Base-by-base conservation (phyloP, 2,329 filamentous ascomycete species). In the Penicillium sp. region DNA sequence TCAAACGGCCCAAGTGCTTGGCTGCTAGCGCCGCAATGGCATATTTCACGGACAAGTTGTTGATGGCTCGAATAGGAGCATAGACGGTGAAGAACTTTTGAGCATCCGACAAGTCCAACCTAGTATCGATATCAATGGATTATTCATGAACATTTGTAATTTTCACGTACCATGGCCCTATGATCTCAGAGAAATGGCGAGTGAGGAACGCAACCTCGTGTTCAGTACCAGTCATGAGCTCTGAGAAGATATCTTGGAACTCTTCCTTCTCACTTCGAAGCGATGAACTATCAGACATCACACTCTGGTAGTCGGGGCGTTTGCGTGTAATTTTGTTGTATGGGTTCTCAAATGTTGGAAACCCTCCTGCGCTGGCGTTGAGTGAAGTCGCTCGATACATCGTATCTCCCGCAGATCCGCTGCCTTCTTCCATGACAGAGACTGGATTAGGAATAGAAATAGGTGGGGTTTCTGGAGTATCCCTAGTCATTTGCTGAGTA, bases 31-130 rank as follows among this genome's bases (percentile, higher is more conserved):
- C 69, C 12, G 68, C 65, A 46, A 70, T 68, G 8, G 71, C 62
- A 27, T 65, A 70, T 42, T 64, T 65, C 30, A 72, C 53, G 35
- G 63, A 68, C 3, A 57, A 47, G 25, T 64, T 64, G 31, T 67
- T 62, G 18, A 69, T 62, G 5, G 68, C 68, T 28, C 70, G 66
- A 35, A 72, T 63, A 0, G 71, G 69, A 28, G 66, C 66, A 43
- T 67, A 66, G 8, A 66, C 62, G 0, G 64, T 59, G 40, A 73
- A 73, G 49, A 72, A 72, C 11, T 64, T 72, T n/a, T 55, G 59
- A 3, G 65, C 59, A 39, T 73, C 71, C 3, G 70, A 71, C n/a
- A 72, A 54, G 45, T 72, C 70, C 42, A 72, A 55, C 63, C 67
- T 70, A 36, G 2, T 31, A 2, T 3, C 10, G 25, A 28, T 10